A percentile compares a stretch with the other conserved stretches of the same genome.
These are phyloP conservation scores for Sporothrix globosa DNA, from an alignment of 2,329 filamentous ascomycete genomes.

Conservation along the genomic window DNA sequence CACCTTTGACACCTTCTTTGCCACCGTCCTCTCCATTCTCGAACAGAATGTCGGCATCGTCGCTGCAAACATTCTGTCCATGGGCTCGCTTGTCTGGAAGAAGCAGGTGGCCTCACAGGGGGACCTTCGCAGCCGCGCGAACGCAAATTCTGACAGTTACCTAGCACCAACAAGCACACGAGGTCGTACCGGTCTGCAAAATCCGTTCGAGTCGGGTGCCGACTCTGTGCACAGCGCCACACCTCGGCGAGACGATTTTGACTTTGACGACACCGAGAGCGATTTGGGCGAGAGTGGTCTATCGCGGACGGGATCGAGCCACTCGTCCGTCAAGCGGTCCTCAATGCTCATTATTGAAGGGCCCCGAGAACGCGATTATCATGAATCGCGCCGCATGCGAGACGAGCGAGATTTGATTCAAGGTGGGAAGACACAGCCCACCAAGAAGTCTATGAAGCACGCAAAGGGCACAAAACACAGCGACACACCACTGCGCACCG, in stretches of 20 bases:
- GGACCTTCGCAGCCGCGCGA: neutral
- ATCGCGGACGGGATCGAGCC: neutral
- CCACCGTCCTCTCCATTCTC: constrained; percentile 44
- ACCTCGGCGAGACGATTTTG: neutral
- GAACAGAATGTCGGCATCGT: constrained; percentile 47
- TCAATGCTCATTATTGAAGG: constrained; percentile 41
- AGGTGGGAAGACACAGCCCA: neutral
- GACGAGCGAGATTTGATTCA: neutral
- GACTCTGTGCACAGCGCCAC: constrained; percentile 31
- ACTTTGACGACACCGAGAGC: constrained; percentile 1
- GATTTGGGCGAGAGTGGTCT: constrained; percentile 18
- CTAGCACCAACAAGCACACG: constrained; percentile 26
- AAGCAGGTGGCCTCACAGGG: constrained; percentile 23
- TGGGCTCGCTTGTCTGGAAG: constrained; percentile 42
- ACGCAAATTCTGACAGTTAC: neutral
- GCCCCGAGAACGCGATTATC: constrained; percentile 36
- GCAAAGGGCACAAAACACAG: neutral
- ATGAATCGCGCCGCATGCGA: constrained; percentile 14
- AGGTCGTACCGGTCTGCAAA: constrained; percentile 16
- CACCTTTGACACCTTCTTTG: constrained; percentile 42
- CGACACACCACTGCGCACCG: constrained; percentile 12
- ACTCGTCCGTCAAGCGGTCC: constrained; percentile 35
- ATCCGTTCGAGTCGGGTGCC: constrained; percentile 24
- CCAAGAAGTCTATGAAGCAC: neutral
- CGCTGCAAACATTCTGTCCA: constrained; percentile 45